Evolutionary conservation across 257 asterid genomes (phyloP).

Genomic region (Craterostigma plantagineum): DNA sequence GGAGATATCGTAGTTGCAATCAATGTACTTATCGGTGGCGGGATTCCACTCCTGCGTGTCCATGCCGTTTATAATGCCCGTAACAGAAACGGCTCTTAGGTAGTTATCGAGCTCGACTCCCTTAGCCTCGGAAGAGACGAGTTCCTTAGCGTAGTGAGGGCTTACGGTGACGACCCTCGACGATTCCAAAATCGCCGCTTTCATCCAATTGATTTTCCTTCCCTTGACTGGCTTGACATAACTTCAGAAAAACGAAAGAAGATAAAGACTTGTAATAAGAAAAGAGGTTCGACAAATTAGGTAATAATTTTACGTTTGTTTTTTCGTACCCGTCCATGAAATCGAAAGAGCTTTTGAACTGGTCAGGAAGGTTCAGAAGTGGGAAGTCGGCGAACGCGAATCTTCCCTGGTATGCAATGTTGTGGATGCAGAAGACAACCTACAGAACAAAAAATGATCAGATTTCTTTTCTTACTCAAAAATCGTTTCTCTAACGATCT

Average conservation of each 20-base stretch:
- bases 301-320: background rate
- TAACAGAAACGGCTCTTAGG: conserved; percentile 27
- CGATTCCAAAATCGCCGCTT: conserved; percentile 71
- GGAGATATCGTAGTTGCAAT: conserved; percentile 45
- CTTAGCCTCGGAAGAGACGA: conserved; percentile 48
- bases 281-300: background rate
- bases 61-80: conserved; percentile 79
- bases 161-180: conserved; percentile 65
- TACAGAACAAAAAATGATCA: conserved; percentile 10
- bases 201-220: conserved; percentile 93
- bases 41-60: conserved; percentile 96
- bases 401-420: conserved; percentile 96
- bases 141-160: conserved; percentile 80
- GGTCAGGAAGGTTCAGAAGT: conserved; percentile 67
- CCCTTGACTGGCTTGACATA: conserved; percentile 70
- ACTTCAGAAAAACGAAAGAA: conserved; percentile 11
- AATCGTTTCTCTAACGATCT: background rate
- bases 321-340: conserved; percentile 70
- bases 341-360: conserved; percentile 66
- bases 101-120: conserved; percentile 73
- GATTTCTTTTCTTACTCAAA: background rate
- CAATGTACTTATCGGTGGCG: conserved; percentile 58
- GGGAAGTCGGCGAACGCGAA: conserved; percentile 59
- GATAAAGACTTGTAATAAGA: background rate
- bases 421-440: conserved; percentile 96